Evolutionary conservation across 1,284 basidiomycete species (phyloP).

Genomic region (Fomitopsis palustris): DNA sequence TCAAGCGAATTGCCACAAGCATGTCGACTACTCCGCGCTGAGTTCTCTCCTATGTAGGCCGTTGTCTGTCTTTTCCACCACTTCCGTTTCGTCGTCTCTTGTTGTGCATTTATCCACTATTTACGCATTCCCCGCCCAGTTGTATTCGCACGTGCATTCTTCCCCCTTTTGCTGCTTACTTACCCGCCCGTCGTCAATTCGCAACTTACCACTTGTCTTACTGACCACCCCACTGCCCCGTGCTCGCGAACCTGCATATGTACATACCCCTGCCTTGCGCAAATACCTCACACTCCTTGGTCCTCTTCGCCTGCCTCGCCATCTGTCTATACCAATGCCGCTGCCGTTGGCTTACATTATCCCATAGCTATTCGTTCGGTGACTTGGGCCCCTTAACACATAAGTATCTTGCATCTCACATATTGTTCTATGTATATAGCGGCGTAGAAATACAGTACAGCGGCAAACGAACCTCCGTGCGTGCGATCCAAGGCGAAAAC

Average conservation of each 20-base stretch:
- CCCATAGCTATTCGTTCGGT: constrained; percentile 6
- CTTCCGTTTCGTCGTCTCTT: neutral
- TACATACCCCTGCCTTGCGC: constrained; percentile 5
- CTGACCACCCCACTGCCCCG: neutral
- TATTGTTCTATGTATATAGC: constrained; percentile 5
- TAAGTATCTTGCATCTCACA: neutral
- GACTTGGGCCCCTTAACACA: constrained; percentile 1
- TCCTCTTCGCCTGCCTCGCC: neutral
- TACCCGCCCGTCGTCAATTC: neutral
- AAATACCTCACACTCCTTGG: constrained; percentile 8
- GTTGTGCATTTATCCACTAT: constrained; percentile 1
- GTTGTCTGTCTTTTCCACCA: no score
- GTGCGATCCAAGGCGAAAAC: neutral
- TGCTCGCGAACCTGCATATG: neutral
- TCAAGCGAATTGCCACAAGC: constrained; percentile 61
- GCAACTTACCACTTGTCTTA: neutral
- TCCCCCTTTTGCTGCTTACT: neutral
- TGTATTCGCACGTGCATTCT: neutral
- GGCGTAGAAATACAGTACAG: constrained; percentile 6
- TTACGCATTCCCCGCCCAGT: neutral
- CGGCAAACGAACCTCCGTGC: neutral
- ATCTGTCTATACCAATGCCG: constrained; percentile 3
- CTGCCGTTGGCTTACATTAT: constrained; percentile 4
- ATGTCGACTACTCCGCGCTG: constrained; percentile 17
- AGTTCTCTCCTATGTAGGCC: neutral